Evolutionary conservation across 164 flowering plant genomes (phyloP), one percentile per base, ranked within the genome.

Genomic region (Buxus sempervirens): DNA sequence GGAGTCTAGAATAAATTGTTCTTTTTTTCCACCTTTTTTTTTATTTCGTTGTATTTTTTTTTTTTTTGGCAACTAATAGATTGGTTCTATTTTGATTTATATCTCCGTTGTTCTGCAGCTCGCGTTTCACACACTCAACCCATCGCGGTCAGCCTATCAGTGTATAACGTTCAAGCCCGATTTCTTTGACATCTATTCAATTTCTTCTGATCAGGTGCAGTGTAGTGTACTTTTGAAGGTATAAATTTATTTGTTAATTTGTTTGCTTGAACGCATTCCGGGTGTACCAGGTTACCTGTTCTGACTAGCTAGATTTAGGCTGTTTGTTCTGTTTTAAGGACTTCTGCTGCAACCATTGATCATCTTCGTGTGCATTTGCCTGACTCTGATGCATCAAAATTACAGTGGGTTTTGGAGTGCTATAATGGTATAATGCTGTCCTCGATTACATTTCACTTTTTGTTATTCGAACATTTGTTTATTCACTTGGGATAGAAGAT

Each of bases 221-320:
- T 90, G 83, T 60, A 95, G 98, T 70, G 85, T 95, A 66, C 98
- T 92, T 70, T 79, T 95, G 81, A 95, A 95, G 98, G 98, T 89
- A 76, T 36, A 65, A 2, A 21, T 49, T 36, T 54, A 1, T 7
- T 9, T 62, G 8, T 68, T 51, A 48, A 16, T 38, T 38, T 41
- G 23, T 71, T 57, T 62, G 20, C 6, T 73, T 21, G 15, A 18
- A 21, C 48, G 15, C 27, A 36, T 38, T 4, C 18, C 21, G 22
- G 49, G 58, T 58, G 38, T 63, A 27, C 6, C 62, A 24, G 19
- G 28, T 0, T 10, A n/a, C 22, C 10, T 59, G 56, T 66, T 13
- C 74, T 73, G 16, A 70, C 61, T 66, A 48, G 38, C 48, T 28
- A 18, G 63, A 7, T 68, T 69, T 79, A 92, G 99, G 97, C 97